Percentiles rank a stretch among this genome's conserved stretches.
phyloP scores from a whole-genome alignment of 1,284 basidiomycete species.

The Ganoderma meredithae region DNA sequence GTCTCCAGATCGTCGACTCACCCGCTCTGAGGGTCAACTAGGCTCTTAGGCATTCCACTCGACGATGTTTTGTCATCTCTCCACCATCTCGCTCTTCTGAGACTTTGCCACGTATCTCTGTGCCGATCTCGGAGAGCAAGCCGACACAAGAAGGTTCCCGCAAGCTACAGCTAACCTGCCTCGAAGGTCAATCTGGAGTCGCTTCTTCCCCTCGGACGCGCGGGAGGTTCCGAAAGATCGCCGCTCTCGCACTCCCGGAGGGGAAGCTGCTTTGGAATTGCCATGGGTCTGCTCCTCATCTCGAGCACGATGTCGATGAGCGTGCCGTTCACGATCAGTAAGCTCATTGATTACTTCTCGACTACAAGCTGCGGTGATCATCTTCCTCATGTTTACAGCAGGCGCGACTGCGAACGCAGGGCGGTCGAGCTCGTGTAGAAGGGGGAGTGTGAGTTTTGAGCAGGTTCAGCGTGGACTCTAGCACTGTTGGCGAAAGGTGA shows the following conservation, averaged over 20 bases:
- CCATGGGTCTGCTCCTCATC: slow-evolving; percentile 70
- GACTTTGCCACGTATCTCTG: not conserved
- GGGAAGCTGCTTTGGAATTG: slow-evolving; percentile 76
- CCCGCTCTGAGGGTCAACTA: slow-evolving; percentile 3
- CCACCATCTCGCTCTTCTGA: not conserved
- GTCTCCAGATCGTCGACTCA: not conserved
- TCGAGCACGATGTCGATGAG: slow-evolving; percentile 89
- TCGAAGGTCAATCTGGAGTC: slow-evolving; percentile 46
- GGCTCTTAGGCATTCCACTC: not conserved
- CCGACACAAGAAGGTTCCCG: not conserved
- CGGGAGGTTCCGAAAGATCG: slow-evolving; percentile 68
- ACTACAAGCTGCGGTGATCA: slow-evolving; percentile 79
- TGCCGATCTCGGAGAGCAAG: slow-evolving; percentile 4
- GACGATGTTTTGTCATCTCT: slow-evolving; percentile 20
- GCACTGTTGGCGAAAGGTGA: slow-evolving; percentile 93
- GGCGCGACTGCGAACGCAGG: slow-evolving; percentile 91
- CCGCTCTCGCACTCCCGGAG: slow-evolving; percentile 82
- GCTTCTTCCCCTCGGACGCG: slow-evolving; percentile 46
- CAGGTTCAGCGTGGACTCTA: slow-evolving; percentile 90
- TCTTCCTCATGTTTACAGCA: slow-evolving; percentile 81
- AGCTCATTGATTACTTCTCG: slow-evolving; percentile 92
- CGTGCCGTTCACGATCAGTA: slow-evolving; percentile 90
- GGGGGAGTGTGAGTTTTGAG: slow-evolving; percentile 96
- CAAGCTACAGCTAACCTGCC: slow-evolving; percentile 31
- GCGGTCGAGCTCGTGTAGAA: slow-evolving; percentile 89